Percentiles rank a stretch among this genome's conserved stretches.
These are phyloP conservation scores for Gloeophyllum trabeum DNA, from an alignment of 768 basidiomycete genomes.

Conservation along the genomic window DNA sequence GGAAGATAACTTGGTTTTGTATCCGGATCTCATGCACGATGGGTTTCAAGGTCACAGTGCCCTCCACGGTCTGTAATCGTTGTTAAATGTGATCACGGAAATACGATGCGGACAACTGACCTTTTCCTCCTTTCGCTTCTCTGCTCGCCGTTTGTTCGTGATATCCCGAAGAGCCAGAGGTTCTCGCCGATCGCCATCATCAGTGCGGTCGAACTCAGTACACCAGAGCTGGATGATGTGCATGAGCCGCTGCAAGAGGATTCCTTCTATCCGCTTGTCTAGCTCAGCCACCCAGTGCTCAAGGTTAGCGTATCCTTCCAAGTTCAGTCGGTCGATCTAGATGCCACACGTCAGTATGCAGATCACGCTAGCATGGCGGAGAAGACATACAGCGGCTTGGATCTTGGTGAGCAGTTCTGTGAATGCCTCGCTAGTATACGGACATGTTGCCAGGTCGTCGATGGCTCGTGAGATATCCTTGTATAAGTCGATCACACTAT, in stretches of 20 bases:
- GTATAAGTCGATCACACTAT: constrained; percentile 85
- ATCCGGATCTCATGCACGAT: constrained; percentile 95
- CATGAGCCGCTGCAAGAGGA: constrained; percentile 62
- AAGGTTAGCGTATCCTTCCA: constrained; percentile 83
- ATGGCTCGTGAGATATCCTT: constrained; percentile 77
- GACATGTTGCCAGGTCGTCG: constrained; percentile 80
- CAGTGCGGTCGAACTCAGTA: constrained; percentile 67
- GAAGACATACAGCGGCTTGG: constrained; percentile 63
- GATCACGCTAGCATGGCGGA: not conserved
- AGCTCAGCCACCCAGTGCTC: constrained; percentile 47
- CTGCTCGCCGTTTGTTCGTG: constrained; percentile 54
- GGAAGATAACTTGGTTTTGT: constrained; percentile 97
- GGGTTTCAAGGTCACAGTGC: constrained; percentile 67
- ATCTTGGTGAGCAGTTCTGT: constrained; percentile 64
- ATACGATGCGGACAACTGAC: constrained; percentile 21
- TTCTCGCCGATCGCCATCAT: constrained; percentile 58
- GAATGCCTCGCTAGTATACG: constrained; percentile 79
- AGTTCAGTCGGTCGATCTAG: constrained; percentile 86
- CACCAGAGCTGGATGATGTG: constrained; percentile 85
- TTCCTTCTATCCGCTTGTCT: constrained; percentile 70
- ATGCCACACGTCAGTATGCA: not conserved
- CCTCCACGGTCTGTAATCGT: constrained; percentile 48
- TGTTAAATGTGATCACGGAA: not conserved
- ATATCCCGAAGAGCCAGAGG: constrained; percentile 37
- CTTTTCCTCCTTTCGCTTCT: constrained; percentile 79